These are phyloP conservation scores for Leucoagaricus sp. DNA, from an alignment of 1,284 basidiomycete species.

Conservation along the genomic window DNA sequence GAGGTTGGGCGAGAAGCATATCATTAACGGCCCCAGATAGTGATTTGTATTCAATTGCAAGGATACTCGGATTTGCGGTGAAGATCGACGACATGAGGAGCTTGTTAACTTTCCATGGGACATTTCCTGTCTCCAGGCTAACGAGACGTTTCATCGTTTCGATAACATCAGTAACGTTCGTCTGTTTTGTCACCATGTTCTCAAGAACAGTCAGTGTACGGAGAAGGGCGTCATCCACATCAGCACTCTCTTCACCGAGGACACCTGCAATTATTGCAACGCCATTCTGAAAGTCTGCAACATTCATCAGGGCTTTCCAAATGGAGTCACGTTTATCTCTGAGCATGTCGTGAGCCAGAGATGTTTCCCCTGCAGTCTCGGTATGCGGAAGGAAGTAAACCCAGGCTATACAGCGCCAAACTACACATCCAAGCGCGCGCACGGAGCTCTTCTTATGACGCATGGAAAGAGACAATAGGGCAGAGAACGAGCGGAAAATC, in stretches of 20 bases:
- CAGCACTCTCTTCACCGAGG: slow-evolving; percentile 11
- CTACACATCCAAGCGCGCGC: slow-evolving; percentile 54
- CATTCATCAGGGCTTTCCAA: slow-evolving; percentile 20
- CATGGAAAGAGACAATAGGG: slow-evolving; percentile 54
- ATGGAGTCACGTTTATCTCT: slow-evolving; percentile 29
- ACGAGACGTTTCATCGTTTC: slow-evolving; percentile 53
- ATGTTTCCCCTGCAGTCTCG: slow-evolving; percentile 18
- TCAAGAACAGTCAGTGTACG: slow-evolving; percentile 14
- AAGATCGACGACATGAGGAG: slow-evolving; percentile 45
- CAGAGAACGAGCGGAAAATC: slow-evolving; percentile 48
- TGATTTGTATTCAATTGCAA: slow-evolving; percentile 54
- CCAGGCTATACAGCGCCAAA: slow-evolving; percentile 69
- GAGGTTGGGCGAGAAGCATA: slow-evolving; percentile 8
- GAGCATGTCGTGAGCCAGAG: slow-evolving; percentile 22
- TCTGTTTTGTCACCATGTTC: slow-evolving; percentile 19
- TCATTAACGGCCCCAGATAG: slow-evolving; percentile 11
- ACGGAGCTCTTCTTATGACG: slow-evolving; percentile 62
- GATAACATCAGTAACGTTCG: slow-evolving; percentile 52
- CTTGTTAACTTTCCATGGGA: slow-evolving; percentile 46
- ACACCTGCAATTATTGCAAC: slow-evolving; percentile 14
- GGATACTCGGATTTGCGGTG: slow-evolving; percentile 51
- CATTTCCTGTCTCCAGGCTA: slow-evolving; percentile 27
- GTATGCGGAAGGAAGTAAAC: slow-evolving; percentile 59
- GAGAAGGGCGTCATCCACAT: slow-evolving; percentile 9
- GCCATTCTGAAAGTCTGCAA: slow-evolving; percentile 12